A percentile compares a stretch with the other conserved stretches of the same genome.
Evolutionary conservation across 1,139 yeast genomes (phyloP).

Genomic region (Dujonia santamariae): DNA sequence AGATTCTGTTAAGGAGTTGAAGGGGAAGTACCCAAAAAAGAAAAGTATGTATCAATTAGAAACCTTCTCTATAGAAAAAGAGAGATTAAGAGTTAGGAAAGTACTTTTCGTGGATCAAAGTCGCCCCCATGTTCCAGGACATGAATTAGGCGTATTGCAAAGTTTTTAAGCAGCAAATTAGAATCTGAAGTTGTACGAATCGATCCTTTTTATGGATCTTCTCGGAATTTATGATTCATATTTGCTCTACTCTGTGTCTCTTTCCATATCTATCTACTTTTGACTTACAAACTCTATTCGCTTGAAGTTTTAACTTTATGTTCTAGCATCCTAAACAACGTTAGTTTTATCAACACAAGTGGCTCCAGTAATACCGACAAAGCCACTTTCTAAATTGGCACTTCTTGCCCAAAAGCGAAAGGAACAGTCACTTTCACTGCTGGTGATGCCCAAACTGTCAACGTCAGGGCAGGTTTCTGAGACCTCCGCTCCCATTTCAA

Average conservation of each 20-base stretch:
- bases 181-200: too few species aligned
- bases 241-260: too few species aligned
- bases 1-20: constrained; percentile 52
- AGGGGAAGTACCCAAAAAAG: constrained; percentile 35
- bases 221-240: too few species aligned
- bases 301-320: constrained; percentile 9
- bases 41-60: constrained; percentile 51
- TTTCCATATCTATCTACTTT: constrained; percentile 7
- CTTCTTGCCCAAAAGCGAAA: constrained; percentile 19
- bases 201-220: too few species aligned
- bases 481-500: constrained; percentile 20
- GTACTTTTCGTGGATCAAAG: too few species aligned
- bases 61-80: too few species aligned
- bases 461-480: constrained; percentile 1
- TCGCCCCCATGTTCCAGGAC: too few species aligned
- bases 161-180: too few species aligned
- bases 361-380: constrained; percentile 2
- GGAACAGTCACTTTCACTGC: constrained; percentile 4
- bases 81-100: too few species aligned
- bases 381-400: constrained; percentile 17
- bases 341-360: constrained; percentile 1
- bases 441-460: constrained; percentile 5
- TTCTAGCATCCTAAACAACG: constrained; percentile 21
- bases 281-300: too few species aligned
- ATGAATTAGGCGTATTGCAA: too few species aligned